Percentiles rank a stretch among this genome's conserved stretches.
Evolutionary conservation across 2,329 filamentous ascomycete species (phyloP).

Genomic region (Alternaria sp.): DNA sequence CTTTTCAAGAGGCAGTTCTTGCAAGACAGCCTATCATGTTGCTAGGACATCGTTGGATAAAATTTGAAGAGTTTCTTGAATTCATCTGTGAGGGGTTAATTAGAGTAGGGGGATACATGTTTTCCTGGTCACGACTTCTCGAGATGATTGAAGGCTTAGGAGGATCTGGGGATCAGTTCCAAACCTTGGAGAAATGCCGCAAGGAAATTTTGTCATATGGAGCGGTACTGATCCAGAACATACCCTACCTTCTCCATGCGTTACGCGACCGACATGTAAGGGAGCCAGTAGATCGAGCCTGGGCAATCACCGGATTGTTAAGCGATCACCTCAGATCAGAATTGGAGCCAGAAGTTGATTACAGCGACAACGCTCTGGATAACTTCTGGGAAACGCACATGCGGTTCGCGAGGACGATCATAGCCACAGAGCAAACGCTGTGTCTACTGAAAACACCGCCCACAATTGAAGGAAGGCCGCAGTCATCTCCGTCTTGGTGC

Average conservation of each 20-base stretch:
- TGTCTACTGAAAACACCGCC: background rate
- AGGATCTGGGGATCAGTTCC: fast-evolving
- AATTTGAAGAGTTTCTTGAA: background rate
- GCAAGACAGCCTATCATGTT: background rate
- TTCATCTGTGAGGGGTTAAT: background rate
- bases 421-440: background rate
- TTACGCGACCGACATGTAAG: background rate
- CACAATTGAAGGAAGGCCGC: fast-evolving
- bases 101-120: background rate
- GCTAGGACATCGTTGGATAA: background rate
- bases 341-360: background rate
- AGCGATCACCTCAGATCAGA: background rate
- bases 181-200: background rate
- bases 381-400: background rate
- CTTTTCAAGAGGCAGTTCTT: background rate
- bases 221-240: fast-evolving
- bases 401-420: background rate
- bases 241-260: background rate
- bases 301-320: background rate
- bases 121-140: background rate
- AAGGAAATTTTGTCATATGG: background rate
- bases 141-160: background rate
- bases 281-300: background rate
- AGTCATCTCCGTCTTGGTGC: background rate
- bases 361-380: background rate